These are phyloP conservation scores for Fraxinus albicans DNA, from an alignment of 305 asterid species.

Conservation along the genomic window DNA sequence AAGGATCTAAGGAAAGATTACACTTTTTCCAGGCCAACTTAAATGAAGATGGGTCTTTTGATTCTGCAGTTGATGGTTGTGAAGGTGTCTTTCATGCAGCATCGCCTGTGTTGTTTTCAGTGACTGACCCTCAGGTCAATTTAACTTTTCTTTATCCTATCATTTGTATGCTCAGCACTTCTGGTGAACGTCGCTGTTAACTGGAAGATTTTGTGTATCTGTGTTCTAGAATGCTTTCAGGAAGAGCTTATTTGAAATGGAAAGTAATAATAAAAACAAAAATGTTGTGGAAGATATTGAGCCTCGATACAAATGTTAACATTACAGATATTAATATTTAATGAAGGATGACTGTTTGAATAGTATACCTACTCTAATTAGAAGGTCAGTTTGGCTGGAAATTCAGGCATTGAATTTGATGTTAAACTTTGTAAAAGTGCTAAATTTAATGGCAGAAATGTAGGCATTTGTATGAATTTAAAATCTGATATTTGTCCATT, in stretches of 20 bases:
- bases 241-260: neutral
- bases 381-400: neutral
- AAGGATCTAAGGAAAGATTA: constrained; percentile 50
- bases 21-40: constrained; percentile 38
- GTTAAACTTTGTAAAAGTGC: neutral
- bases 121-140: constrained; percentile 26
- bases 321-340: neutral
- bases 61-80: constrained; percentile 44
- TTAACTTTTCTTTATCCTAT: neutral
- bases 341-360: neutral
- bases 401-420: neutral
- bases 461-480: neutral
- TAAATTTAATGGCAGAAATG: neutral
- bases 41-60: constrained; percentile 45
- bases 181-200: neutral
- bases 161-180: neutral
- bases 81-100: constrained; percentile 52
- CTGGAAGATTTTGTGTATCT: neutral
- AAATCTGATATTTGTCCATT: neutral
- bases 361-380: neutral
- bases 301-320: neutral
- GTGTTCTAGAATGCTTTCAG: neutral
- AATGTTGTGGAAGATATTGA: neutral
- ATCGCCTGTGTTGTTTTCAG: constrained; percentile 34
- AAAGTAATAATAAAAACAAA: too few relatives aligned